Evolutionary conservation across 208 protist species (phyloP).

Genomic region (Vickermania spadyakhi): DNA sequence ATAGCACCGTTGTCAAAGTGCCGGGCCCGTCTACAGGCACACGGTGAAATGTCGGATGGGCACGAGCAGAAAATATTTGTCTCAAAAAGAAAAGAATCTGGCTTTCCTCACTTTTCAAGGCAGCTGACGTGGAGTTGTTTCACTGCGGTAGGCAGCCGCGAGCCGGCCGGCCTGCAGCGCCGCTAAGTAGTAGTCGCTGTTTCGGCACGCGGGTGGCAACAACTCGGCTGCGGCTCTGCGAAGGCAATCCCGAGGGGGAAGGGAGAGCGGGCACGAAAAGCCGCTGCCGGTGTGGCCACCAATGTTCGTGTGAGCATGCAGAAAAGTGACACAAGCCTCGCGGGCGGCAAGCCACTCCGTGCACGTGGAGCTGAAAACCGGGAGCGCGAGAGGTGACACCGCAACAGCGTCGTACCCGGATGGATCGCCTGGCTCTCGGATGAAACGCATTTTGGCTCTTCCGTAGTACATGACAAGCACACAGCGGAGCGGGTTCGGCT

Average conservation of each 20-base stretch:
- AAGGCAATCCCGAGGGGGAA: constrained; percentile 43
- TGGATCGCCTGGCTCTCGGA: not conserved
- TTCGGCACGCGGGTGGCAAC: constrained; percentile 32
- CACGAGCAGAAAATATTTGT: no score
- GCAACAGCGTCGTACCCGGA: not conserved
- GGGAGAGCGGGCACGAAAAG: not conserved
- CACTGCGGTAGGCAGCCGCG: no score
- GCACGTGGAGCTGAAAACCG: constrained; percentile 24
- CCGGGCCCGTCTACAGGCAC: not conserved
- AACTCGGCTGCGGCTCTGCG: constrained; percentile 26
- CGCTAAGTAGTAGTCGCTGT: constrained; percentile 51
- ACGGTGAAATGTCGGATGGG: no score
- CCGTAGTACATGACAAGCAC: constrained; percentile 5
- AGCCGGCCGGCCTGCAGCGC: not conserved
- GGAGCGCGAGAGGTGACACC: not conserved
- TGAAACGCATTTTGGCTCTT: not conserved
- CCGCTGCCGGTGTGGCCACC: not conserved
- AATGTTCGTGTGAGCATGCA: constrained; percentile 10
- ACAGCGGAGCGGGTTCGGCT: constrained; percentile 6
- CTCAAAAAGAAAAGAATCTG: no score
- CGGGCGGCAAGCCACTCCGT: constrained; percentile 46
- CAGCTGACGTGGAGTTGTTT: no score
- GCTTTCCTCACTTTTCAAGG: no score
- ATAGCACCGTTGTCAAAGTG: not conserved
- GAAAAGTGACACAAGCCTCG: constrained; percentile 35